Evolutionary conservation across 176 grass and related monocot species (phyloP), one percentile per base, ranked within the genome.

Genomic region (Oryza brachyantha): DNA sequence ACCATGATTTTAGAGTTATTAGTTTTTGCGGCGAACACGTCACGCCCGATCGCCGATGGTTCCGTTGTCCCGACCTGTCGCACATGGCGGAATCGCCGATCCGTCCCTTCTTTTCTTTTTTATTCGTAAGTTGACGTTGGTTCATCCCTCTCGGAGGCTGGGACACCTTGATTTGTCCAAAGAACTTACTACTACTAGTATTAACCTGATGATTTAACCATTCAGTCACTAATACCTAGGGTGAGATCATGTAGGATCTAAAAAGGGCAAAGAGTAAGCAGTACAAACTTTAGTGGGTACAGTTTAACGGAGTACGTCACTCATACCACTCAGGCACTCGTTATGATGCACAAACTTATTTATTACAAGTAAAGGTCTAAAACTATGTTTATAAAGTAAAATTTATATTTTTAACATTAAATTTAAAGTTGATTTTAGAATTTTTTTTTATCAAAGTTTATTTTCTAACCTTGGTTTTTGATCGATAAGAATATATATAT

Each of bases 61-160:
- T 13, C 66, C 8, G 60, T 61, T 74, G 79, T 83, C 38, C 24
- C 40, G 67, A 68, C 58, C 66, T 83, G 80, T 50, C 79, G 22
- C 74, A 17, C 61, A 25, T 27, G 65, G 67, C 38, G 39, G 50
- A 65, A 68, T 35, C 48, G 45, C 65, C 64, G 0, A 64, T 57
- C 66, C 27, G 66, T 13, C 74, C 57, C 39, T 2, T 72, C 58
- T 8, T 70, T 32, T n/a, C n/a, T n/a, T 32, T 32, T 31, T 72
- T 82, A 27, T 77, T 60, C 48, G 3, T 12, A 31, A 32, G 21
- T 59, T 21, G 46, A 52, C 48, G 48, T 21, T 52, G 17, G 48
- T 52, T 52, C 19, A 52, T n/a, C 17, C 46, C n/a, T n/a, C n/a
- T n/a, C n/a, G n/a, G n/a, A n/a, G n/a, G n/a, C 10, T 19, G 45